Conservation (phyloP, 2,329 filamentous ascomycete species). For the Fusarium sp. region DNA sequence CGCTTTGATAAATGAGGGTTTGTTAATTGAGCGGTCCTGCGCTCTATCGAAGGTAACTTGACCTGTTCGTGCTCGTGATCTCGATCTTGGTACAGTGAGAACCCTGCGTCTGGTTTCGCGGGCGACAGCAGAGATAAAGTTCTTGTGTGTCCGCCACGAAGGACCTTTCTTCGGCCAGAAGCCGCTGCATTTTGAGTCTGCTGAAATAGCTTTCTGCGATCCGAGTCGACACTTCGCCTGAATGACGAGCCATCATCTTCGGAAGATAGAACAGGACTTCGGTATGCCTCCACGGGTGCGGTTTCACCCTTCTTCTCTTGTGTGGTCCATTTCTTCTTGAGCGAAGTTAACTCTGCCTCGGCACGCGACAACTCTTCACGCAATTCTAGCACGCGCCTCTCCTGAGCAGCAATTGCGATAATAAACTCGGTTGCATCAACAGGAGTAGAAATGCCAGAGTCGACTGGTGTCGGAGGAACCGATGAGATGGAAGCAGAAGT, state of each 20-base stretch:
- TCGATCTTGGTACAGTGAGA: constrained; percentile 59
- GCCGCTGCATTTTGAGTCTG: constrained; percentile 61
- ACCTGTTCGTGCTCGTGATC: constrained; percentile 46
- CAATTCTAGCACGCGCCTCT: constrained; percentile 89
- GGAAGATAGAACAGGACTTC: constrained; percentile 49
- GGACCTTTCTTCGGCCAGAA: constrained; percentile 69
- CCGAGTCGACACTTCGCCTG: constrained; percentile 71
- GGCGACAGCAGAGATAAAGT: constrained; percentile 87
- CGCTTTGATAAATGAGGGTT: constrained; percentile 64
- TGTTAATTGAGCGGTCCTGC: constrained; percentile 53
- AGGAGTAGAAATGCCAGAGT: constrained; percentile 59
- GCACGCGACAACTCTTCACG: constrained; percentile 89
- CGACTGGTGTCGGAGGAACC: constrained; percentile 66
- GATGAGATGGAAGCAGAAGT: constrained; percentile 57
- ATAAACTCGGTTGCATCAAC: constrained; percentile 78
- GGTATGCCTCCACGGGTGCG: constrained; percentile 67
- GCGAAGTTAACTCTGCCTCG: constrained; percentile 77
- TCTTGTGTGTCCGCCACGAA: constrained; percentile 74
- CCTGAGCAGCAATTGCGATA: constrained; percentile 90
- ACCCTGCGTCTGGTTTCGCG: constrained; percentile 61
- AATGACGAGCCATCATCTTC: constrained; percentile 53
- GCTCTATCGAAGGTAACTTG: constrained; percentile 49
- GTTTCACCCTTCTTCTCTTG: constrained; percentile 83
- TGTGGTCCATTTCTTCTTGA: constrained; percentile 87
- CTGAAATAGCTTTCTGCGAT: constrained; percentile 76